Evolutionary conservation across 2,329 filamentous ascomycete species (phyloP), one percentile per base, ranked within the genome.

Genomic region (Colletotrichum sp.): DNA sequence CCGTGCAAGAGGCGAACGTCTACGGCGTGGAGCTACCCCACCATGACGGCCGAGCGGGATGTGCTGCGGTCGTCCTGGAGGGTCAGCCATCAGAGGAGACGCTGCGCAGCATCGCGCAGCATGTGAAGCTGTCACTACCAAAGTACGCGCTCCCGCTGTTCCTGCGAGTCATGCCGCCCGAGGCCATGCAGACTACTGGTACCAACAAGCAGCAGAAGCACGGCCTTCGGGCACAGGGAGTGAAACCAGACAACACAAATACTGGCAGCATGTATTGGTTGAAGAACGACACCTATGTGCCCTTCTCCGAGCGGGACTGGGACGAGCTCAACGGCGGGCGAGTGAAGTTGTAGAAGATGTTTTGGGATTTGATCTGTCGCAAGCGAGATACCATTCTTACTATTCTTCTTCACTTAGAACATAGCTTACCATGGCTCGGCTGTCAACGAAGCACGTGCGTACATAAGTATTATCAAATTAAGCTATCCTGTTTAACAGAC

Each of bases 191-290:
- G 80, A 89, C 92, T 2, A 98, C 96, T 6, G 95, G 95, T 0
- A 98, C 95, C 64, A 94, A 95, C 81, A 98, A 98, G 88, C 95
- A 98, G 86, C 94, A 96, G 85, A 98, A 98, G 84, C 91, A 94
- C 77, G 84, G 87, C 0, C 83, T 98, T 78, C 88, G 95, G n/a
- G 87, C 89, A 3, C 90, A 96, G 77, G 95, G 96, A 1, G 94
- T 96, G 0, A 91, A 95, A 80, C 94, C 93, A 0, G 84, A 81
- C 6, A 90, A 90, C 79, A 86, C 89, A 2, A 83, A 83, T 48
- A 79, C 79, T 5, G 90, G 91, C 28, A 82, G 85, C 48, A 43
- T 94, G 61, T 93, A 87, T 80, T 96, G 94, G 93, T 85, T 96
- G 18, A 90, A 88, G 79, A 89, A 88, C 0, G 90, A 90, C 28